These are phyloP conservation scores for Puccinia hordei DNA, from an alignment of 1,284 basidiomycete genomes.

Conservation along the genomic window DNA sequence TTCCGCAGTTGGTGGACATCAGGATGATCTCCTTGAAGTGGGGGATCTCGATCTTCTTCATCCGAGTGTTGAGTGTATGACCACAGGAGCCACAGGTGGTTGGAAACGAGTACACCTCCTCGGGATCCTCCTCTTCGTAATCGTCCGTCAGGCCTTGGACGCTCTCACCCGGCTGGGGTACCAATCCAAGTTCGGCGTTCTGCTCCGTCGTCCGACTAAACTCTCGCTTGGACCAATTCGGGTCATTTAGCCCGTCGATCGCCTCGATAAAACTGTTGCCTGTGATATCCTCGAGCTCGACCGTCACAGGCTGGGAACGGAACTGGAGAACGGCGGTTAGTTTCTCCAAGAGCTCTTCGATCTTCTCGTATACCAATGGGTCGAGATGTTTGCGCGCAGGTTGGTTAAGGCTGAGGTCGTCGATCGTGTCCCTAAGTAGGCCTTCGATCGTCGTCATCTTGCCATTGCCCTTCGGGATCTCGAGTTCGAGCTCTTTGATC, in stretches of 20 bases:
- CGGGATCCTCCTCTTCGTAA: slow-evolving; percentile 63
- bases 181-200: slow-evolving; percentile 73
- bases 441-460: slow-evolving; percentile 84
- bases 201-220: slow-evolving; percentile 82
- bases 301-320: slow-evolving; percentile 72
- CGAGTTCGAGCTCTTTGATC: slow-evolving; percentile 87
- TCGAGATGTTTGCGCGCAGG: slow-evolving; percentile 82
- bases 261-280: slow-evolving; percentile 96
- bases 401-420: slow-evolving; percentile 82
- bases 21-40: slow-evolving; percentile 99
- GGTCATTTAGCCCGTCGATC: slow-evolving; percentile 72
- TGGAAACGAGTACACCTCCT: slow-evolving; percentile 88
- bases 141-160: slow-evolving; percentile 56
- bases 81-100: slow-evolving; percentile 87
- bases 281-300: slow-evolving; percentile 86
- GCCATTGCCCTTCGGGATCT: slow-evolving; percentile 76
- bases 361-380: slow-evolving; percentile 73
- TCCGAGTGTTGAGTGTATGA: slow-evolving; percentile 77
- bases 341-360: slow-evolving; percentile 73
- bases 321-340: slow-evolving; percentile 72
- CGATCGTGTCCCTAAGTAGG: slow-evolving; percentile 77
- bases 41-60: slow-evolving; percentile 96
- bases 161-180: slow-evolving; percentile 59
- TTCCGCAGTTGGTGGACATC: slow-evolving; percentile 96
- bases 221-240: slow-evolving; percentile 88